A percentile compares a stretch with the other conserved stretches of the same genome.
These are phyloP conservation scores for Poronia punctata DNA, from an alignment of 495 filamentous ascomycete genomes.

Conservation along the genomic window DNA sequence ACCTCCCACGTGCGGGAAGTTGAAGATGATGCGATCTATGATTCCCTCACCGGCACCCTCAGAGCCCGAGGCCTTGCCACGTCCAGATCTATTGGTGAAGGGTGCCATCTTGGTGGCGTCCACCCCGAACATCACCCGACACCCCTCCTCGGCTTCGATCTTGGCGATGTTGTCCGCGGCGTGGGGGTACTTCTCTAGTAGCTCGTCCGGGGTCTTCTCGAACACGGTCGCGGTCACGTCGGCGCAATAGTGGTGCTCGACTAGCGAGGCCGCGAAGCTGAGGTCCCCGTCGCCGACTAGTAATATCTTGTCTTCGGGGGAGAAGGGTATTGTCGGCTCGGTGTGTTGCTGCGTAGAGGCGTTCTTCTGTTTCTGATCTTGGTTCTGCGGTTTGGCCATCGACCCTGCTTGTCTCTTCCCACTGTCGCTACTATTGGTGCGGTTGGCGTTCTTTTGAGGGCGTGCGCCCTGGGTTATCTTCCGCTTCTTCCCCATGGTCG, in stretches of 20 bases:
- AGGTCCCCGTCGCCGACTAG: constrained; percentile 93
- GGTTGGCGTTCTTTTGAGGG: constrained; percentile 15
- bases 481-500: constrained; percentile 31
- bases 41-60: constrained; percentile 32
- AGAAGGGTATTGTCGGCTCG: constrained; percentile 67
- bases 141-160: constrained; percentile 39
- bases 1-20: constrained; percentile 94
- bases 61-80: neutral
- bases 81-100: constrained; percentile 24
- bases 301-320: constrained; percentile 61
- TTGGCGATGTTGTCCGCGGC: constrained; percentile 51
- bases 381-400: constrained; percentile 17
- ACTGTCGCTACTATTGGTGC: neutral
- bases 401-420: constrained; percentile 2
- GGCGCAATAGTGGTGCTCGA: constrained; percentile 61
- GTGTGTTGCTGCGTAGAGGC: constrained; percentile 26
- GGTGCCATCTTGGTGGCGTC: constrained; percentile 66
- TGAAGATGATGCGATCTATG: constrained; percentile 80
- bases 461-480: constrained; percentile 20
- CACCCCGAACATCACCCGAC: constrained; percentile 56
- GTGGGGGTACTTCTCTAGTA: constrained; percentile 72
- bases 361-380: constrained; percentile 14
- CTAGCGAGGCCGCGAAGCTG: constrained; percentile 74
- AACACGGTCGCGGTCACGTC: constrained; percentile 51
- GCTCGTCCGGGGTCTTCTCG: constrained; percentile 35